A percentile compares a stretch with the other conserved stretches of the same genome.
These are phyloP conservation scores for Teratosphaeria viscida DNA, from an alignment of 2,329 filamentous ascomycete species.

Conservation along the genomic window DNA sequence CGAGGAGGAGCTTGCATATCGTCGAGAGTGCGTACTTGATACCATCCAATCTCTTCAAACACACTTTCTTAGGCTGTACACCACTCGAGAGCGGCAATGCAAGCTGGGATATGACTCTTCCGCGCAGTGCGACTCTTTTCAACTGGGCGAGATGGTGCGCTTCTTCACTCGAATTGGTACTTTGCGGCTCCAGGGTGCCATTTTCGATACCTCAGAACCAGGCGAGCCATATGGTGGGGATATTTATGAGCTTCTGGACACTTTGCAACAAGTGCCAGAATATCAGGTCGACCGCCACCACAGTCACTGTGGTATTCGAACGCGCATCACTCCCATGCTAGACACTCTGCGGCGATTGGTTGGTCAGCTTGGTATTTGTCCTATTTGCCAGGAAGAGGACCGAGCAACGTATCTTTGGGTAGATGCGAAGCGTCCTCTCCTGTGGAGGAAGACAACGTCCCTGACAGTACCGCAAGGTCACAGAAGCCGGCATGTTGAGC, in stretches of 20 bases:
- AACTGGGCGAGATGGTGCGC: slow-evolving; percentile 66
- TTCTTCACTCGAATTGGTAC: slow-evolving; percentile 56
- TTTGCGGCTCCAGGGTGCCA: slow-evolving; percentile 42
- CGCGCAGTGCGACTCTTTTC: slow-evolving; percentile 63
- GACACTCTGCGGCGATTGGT: slow-evolving; percentile 47
- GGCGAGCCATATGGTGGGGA: slow-evolving; percentile 48
- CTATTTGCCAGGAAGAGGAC: slow-evolving; percentile 33
- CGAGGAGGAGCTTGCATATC: slow-evolving; percentile 58
- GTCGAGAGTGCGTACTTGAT: slow-evolving; percentile 56
- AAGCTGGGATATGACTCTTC: slow-evolving; percentile 65
- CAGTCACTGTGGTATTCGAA: slow-evolving; percentile 60
- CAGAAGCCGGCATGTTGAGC: slow-evolving; percentile 16
- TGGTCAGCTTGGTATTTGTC: slow-evolving; percentile 35
- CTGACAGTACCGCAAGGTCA: slow-evolving; percentile 12
- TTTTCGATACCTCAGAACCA: slow-evolving; percentile 30
- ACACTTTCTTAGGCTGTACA: slow-evolving; percentile 58
- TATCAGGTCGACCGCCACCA: slow-evolving; percentile 70
- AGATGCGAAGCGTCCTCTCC: slow-evolving; percentile 33
- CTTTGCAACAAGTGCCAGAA: slow-evolving; percentile 54
- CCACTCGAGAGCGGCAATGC: slow-evolving; percentile 58
- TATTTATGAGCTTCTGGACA: slow-evolving; percentile 49
- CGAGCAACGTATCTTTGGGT: slow-evolving; percentile 35
- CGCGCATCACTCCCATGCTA: slow-evolving; percentile 53
- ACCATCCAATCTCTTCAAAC: slow-evolving; percentile 59
- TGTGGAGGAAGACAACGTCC: slow-evolving; percentile 28